Base-by-base conservation (phyloP, 495 filamentous ascomycete species). In the Neurospora sp. region DNA sequence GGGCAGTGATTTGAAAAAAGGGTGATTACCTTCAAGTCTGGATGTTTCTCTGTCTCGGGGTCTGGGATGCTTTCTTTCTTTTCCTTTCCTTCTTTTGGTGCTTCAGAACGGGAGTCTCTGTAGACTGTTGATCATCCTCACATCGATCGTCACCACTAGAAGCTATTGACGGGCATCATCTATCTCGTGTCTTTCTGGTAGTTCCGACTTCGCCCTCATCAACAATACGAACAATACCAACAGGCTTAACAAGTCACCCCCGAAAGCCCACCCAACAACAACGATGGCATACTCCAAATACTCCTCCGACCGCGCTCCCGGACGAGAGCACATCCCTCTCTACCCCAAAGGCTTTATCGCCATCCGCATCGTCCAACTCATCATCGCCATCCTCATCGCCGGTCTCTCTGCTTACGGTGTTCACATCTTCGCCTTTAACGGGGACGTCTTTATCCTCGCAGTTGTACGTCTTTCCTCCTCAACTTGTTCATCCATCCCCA, bases 401-500 rank as follows among this genome's bases (percentile, higher is more conserved):
- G 92, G 87, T n/a, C 76, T 94, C 16, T 86, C 86, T 12, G 90
- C 86, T 65, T 93, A 92, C 79, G 85, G 90, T 85, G 77, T 73
- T 78, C 81, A 70, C 5, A 76, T 59, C 40, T 42, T 75, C 7
- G 71, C 76, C 20, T 77, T 79, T 22, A 70, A 73, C 48, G 84
- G 79, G 3, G 78, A 79, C 72, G 53, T 69, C 27, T 73, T 84
- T 22, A 80, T 79, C 48, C 71, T 86, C 1, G 81, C 82, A 20
- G 83, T 82, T n/a, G 85, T 86, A 78, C 12, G 82, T 65, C 12
- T 72, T 37, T 70, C 69, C 40, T 37, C 68, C 35, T 53, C 31
- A 35, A 39, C 69, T 68, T 70, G 37, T 8, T 70, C 40, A 22
- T 27, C 17, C 35, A 73, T 38, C 71, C 70, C 73, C 40, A 12